Evolutionary conservation across 176 grass and related monocot genomes (phyloP).

Genomic region (Canna indica): DNA sequence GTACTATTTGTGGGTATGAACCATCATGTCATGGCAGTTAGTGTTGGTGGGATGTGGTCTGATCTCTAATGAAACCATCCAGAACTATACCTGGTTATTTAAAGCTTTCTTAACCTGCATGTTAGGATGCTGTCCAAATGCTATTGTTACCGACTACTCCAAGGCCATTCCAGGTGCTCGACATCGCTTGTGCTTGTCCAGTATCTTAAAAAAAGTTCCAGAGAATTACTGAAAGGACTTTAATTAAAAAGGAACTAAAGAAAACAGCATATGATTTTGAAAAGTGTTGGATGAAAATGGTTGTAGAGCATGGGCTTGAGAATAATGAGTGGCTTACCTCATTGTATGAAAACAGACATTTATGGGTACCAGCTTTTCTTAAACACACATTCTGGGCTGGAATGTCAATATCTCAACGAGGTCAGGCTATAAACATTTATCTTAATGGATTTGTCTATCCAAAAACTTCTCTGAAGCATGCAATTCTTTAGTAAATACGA

Average conservation of each 20-base stretch:
- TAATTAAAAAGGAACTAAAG: constrained; percentile 13
- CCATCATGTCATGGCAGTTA: no score
- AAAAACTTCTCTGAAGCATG: constrained; percentile 14
- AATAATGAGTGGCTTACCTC: constrained; percentile 18
- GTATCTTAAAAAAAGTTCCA: constrained; percentile 16
- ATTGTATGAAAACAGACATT: constrained; percentile 14
- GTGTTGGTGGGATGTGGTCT: constrained; percentile 14
- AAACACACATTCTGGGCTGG: no score
- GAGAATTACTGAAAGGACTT: constrained; percentile 14
- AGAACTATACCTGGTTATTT: constrained; percentile 17
- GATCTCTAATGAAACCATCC: background rate
- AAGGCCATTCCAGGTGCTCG: no score
- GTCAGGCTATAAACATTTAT: no score
- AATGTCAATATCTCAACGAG: no score
- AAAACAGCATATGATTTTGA: constrained; percentile 22
- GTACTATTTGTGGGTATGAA: no score
- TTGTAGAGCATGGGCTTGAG: constrained; percentile 14
- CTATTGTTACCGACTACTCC: no score
- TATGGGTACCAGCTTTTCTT: constrained; percentile 21
- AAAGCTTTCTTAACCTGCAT: no score
- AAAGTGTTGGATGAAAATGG: constrained; percentile 20
- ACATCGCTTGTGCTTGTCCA: no score
- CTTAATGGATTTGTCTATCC: constrained; percentile 8
- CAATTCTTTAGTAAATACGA: constrained; percentile 18
- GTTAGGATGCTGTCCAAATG: no score